phyloP scores from a whole-genome alignment of 371 early-diverging fungal species.

The Nematocida sp. region DNA sequence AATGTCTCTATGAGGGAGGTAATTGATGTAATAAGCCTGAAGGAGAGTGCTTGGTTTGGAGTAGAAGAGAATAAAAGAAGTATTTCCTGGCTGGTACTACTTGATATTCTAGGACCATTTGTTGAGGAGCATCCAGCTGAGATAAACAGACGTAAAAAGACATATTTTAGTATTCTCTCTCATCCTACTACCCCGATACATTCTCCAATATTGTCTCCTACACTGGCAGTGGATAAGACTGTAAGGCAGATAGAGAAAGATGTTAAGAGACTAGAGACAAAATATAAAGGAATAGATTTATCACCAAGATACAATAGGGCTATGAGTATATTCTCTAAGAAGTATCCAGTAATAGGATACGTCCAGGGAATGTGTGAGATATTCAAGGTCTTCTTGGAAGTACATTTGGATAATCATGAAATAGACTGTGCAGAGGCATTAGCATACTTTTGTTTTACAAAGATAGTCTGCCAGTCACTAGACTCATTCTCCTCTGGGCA shows the following conservation, averaged over 20 bases:
- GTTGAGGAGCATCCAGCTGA: not conserved
- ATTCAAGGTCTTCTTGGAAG: conserved; percentile 40
- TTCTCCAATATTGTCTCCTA: conserved; percentile 34
- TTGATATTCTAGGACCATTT: conserved; percentile 29
- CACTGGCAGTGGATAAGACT: not conserved
- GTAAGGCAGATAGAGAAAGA: conserved; percentile 42
- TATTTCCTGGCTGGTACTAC: conserved; percentile 25
- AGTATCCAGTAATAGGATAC: conserved; percentile 37
- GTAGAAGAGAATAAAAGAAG: not conserved
- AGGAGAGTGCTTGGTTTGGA: conserved; percentile 44
- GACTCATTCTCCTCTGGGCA: conserved; percentile 39
- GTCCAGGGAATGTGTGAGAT: conserved; percentile 51
- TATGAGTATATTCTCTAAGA: conserved; percentile 29
- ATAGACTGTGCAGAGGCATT: conserved; percentile 11
- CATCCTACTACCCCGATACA: not conserved
- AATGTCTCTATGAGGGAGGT: not conserved
- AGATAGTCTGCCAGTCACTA: conserved; percentile 22
- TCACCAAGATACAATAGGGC: conserved; percentile 7
- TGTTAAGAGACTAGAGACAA: not conserved
- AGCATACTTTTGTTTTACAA: conserved; percentile 44
- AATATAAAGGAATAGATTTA: not conserved
- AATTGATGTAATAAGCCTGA: not conserved
- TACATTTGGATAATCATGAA: not conserved
- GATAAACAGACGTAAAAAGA: not conserved
- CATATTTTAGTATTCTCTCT: not conserved